Base-by-base conservation (phyloP, 2,329 filamentous ascomycete species). In the Arachnopeziza araneosa region DNA sequence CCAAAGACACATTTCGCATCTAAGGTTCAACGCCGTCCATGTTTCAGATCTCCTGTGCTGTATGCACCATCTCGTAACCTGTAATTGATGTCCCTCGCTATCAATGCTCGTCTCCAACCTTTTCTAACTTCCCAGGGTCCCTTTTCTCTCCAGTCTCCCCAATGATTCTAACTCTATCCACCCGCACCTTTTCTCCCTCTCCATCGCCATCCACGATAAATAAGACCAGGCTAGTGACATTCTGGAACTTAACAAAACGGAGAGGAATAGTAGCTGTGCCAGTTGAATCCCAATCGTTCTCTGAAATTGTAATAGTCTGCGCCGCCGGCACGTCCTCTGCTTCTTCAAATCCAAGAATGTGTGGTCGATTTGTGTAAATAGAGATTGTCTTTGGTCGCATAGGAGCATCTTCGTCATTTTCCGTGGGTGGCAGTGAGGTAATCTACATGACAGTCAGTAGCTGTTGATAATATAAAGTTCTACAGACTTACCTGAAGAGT, bases 171-270 rank as follows among this genome's bases (percentile, higher is more conserved):
- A 95, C 76, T 56, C 90, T 82, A 75, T 95, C 90, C 55, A 99
- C 75, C 59, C 95, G 86, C 60, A 95, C 88, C 79, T 90, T 93
- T 73, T 98, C 93, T 51, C 87, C 84, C 56, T 91, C 88, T 21
- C 87, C 87, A 58, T 93, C 90, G 1, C 92, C 93, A 72, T 96
- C 88, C 57, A 90, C 89, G 36, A 99, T 87, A 74, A 97, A 99
- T 12, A 99, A 69, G 21, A 96, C 88, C 68, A 99, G 72, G 63
- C 87, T 95, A 61, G 86, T 89, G 57, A 97, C 89, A 72, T 92
- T 96, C 77, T 98, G 95, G 80, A 98, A 99, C 78, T 97, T 97
- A 76, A 99, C 95, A 71, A 93, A 97, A 17, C 93, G 89, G 69
- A 98, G 77, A 52, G 82, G 77, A 57, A 93, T 77, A 68, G 81